Conservation (phyloP, 192 early-diverging fungal species). For the Geosiphon pyriformis region DNA sequence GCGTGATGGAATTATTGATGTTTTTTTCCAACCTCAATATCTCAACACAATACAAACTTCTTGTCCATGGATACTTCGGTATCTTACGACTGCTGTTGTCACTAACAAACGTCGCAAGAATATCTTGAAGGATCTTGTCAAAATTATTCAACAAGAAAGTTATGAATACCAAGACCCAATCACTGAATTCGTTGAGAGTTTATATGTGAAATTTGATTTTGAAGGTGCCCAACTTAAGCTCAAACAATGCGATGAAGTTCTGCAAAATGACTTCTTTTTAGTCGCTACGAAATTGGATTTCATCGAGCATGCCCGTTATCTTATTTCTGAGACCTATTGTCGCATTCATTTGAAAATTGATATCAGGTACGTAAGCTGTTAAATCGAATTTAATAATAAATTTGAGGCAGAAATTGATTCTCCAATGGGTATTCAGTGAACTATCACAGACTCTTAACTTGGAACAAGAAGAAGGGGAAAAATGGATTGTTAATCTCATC, state of each 20-base stretch:
- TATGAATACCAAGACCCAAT: conserved; percentile 86
- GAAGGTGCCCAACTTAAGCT: conserved; percentile 83
- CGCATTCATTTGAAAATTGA: conserved; percentile 96
- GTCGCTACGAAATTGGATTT: conserved; percentile 85
- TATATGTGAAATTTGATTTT: conserved; percentile 95
- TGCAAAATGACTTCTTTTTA: conserved; percentile 90
- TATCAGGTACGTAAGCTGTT: conserved; percentile 43
- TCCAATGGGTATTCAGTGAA: no score
- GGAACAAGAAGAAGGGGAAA: conserved; percentile 86
- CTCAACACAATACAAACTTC: conserved; percentile 97
- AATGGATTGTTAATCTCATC: conserved; percentile 97
- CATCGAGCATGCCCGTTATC: conserved; percentile 87
- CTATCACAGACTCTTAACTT: conserved; percentile 81
- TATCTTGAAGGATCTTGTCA: conserved; percentile 84
- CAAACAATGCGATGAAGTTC: conserved; percentile 80
- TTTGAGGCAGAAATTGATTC: no score
- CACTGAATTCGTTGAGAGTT: conserved; percentile 87
- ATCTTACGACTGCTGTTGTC: conserved; percentile 86
- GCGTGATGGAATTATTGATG: conserved; percentile 88
- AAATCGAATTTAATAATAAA: no score
- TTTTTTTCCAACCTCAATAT: conserved; percentile 87
- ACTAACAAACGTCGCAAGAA: conserved; percentile 85
- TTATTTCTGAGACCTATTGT: conserved; percentile 97
- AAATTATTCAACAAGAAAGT: conserved; percentile 80
- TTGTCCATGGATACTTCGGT: conserved; percentile 95